Conservation (phyloP, 176 grass and related monocot species). For the Aegilops bicornis region DNA sequence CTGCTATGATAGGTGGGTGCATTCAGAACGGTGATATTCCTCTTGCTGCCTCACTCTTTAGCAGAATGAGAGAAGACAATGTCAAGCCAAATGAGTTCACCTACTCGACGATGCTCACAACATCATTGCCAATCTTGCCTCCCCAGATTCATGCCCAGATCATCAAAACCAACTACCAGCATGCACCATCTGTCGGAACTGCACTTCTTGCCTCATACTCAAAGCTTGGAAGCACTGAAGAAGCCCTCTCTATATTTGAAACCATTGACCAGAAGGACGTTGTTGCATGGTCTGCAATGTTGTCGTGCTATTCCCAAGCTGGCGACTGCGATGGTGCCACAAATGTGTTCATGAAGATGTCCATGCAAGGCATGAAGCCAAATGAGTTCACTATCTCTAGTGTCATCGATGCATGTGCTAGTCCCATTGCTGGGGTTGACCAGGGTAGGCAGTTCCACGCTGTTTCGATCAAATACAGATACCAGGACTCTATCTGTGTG, state of each 20-base stretch:
- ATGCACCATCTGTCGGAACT: slow-evolving; percentile 55
- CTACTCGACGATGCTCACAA: slow-evolving; percentile 61
- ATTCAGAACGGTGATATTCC: slow-evolving; percentile 44
- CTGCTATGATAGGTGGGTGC: slow-evolving; percentile 69
- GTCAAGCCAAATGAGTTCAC: slow-evolving; percentile 74
- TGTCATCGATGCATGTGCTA: slow-evolving; percentile 57
- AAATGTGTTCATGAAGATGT: slow-evolving; percentile 60
- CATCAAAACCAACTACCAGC: slow-evolving; percentile 64
- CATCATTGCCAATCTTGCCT: slow-evolving; percentile 38
- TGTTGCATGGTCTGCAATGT: slow-evolving; percentile 74
- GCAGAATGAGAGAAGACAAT: slow-evolving; percentile 57
- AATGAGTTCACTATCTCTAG: slow-evolving; percentile 85
- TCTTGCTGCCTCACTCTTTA: slow-evolving; percentile 53
- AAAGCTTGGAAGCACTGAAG: slow-evolving; percentile 40
- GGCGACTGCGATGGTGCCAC: slow-evolving; percentile 59
- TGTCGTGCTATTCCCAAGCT: slow-evolving; percentile 68
- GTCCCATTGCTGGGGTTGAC: slow-evolving; percentile 42
- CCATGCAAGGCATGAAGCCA: slow-evolving; percentile 44
- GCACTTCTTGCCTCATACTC: slow-evolving; percentile 67
- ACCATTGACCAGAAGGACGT: slow-evolving; percentile 67
- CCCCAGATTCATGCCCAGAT: slow-evolving; percentile 66
- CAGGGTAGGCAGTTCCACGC: slow-evolving; percentile 79
- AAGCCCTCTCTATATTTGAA: slow-evolving; percentile 58
- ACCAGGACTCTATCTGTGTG: slow-evolving; percentile 56
- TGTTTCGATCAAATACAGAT: slow-evolving; percentile 64